A percentile compares a stretch with the other conserved stretches of the same genome.
phyloP scores from a whole-genome alignment of 768 basidiomycete genomes.

The Auriculariales sp. region DNA sequence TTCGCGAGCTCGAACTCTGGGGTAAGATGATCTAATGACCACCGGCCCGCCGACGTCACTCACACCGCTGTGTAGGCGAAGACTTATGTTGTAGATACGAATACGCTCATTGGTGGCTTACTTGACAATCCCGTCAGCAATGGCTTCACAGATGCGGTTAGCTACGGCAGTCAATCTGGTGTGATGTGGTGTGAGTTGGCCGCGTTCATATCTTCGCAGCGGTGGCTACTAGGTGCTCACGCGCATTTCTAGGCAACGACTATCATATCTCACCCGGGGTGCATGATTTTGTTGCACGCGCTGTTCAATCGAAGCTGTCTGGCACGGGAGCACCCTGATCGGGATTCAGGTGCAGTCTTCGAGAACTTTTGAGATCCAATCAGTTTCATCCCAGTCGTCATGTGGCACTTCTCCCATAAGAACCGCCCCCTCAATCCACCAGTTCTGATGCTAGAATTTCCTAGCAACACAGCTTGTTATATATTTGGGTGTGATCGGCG shows the following conservation, averaged over 20 bases:
- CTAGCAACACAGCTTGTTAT: too few relatives aligned
- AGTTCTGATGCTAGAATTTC: too few relatives aligned
- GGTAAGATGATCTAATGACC: conserved; percentile 23
- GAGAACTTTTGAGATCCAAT: too few relatives aligned
- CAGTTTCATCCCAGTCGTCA: too few relatives aligned
- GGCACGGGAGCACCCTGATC: background rate
- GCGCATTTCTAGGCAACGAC: background rate
- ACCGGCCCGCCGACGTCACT: background rate
- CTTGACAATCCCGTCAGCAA: background rate
- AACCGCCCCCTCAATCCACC: too few relatives aligned
- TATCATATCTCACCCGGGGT: background rate
- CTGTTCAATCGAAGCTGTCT: background rate
- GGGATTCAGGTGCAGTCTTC: background rate
- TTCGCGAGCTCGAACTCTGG: conserved; percentile 32
- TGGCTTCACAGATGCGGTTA: background rate
- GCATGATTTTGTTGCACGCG: background rate
- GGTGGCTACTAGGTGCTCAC: too few relatives aligned
- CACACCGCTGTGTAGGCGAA: background rate
- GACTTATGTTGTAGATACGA: background rate
- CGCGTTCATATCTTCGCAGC: too few relatives aligned
- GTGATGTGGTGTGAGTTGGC: background rate
- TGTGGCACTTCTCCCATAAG: too few relatives aligned
- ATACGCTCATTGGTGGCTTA: background rate
- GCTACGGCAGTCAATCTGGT: background rate
- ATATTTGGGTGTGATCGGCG: too few relatives aligned